Evolutionary conservation across 2,329 filamentous ascomycete species (phyloP).

Genomic region (Xylaria sp.): DNA sequence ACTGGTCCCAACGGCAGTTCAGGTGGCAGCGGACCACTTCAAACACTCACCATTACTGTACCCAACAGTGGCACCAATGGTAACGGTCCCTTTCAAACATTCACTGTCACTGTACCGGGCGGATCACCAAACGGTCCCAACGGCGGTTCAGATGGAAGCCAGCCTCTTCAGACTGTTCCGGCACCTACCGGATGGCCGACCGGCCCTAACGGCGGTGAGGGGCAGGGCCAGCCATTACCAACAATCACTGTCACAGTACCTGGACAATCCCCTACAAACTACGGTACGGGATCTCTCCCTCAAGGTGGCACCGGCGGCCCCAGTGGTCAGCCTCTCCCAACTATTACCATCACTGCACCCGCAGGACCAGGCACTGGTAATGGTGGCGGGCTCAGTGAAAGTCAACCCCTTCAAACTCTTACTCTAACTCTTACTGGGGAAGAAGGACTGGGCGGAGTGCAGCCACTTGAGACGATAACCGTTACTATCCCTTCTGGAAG

Average conservation of each 20-base stretch:
- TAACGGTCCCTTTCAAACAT: constrained; percentile 1
- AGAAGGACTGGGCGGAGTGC: constrained; percentile 7
- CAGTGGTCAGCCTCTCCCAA: constrained; percentile 14
- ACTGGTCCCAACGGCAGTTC: background rate
- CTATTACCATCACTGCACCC: constrained; percentile 27
- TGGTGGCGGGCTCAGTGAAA: constrained; percentile 12
- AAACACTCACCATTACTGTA: constrained; percentile 18
- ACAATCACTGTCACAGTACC: constrained; percentile 25
- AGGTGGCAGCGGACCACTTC: constrained; percentile 5
- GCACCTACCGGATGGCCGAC: constrained; percentile 15
- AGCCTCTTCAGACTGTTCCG: constrained; percentile 10
- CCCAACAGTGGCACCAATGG: constrained; percentile 9
- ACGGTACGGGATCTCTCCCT: constrained; percentile 10
- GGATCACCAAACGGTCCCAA: constrained; percentile 19
- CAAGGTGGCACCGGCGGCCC: constrained; percentile 13
- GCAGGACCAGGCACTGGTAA: constrained; percentile 11
- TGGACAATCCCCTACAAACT: constrained; percentile 15
- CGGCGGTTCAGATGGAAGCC: constrained; percentile 12
- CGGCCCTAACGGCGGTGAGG: background rate
- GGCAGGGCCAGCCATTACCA: constrained; percentile 3
- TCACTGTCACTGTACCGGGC: constrained; percentile 16
- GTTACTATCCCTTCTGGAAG: constrained; percentile 13
- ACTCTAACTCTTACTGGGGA: constrained; percentile 24
- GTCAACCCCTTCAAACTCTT: constrained; percentile 24
- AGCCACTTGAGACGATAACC: constrained; percentile 26